Conservation (phyloP, 352 stramenopile genomes). For the Globisporangium splendens region DNA sequence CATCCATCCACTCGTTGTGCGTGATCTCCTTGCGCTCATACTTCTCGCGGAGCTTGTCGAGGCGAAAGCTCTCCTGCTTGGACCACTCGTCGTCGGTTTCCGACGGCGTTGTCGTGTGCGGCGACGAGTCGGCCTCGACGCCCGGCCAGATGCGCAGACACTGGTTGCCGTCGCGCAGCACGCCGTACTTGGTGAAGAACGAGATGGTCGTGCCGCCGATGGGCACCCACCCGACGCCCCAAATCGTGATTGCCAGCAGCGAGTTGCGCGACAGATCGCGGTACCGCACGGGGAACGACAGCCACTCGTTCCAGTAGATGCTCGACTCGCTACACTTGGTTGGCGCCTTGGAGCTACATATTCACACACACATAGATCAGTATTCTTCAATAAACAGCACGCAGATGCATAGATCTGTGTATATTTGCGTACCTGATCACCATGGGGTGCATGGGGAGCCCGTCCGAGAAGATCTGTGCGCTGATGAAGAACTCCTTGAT, state of each 20-base stretch:
- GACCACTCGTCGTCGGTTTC: conserved; percentile 76
- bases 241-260: conserved; percentile 80
- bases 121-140: conserved; percentile 65
- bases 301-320: conserved; percentile 88
- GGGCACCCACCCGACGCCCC: conserved; percentile 75
- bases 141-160: conserved; percentile 83
- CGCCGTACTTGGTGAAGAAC: conserved; percentile 86
- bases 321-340: conserved; percentile 86
- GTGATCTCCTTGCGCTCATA: conserved; percentile 87
- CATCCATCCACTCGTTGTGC: conserved; percentile 91
- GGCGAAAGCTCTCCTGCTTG: conserved; percentile 69
- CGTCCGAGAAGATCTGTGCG: conserved; percentile 86
- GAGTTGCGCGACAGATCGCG: conserved; percentile 85
- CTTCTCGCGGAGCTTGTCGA: conserved; percentile 87
- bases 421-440: conserved; percentile 46
- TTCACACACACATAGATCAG: too few relatives aligned
- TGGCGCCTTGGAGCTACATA: conserved; percentile 68
- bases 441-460: conserved; percentile 78
- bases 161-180: conserved; percentile 82
- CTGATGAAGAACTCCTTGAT: conserved; percentile 87
- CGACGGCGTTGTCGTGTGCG: conserved; percentile 55
- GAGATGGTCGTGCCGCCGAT: conserved; percentile 83
- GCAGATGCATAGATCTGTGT: background rate
- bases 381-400: too few relatives aligned
- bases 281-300: conserved; percentile 83